Base-by-base conservation (phyloP, 257 asterid species). In the Ocimum tenuiflorum region DNA sequence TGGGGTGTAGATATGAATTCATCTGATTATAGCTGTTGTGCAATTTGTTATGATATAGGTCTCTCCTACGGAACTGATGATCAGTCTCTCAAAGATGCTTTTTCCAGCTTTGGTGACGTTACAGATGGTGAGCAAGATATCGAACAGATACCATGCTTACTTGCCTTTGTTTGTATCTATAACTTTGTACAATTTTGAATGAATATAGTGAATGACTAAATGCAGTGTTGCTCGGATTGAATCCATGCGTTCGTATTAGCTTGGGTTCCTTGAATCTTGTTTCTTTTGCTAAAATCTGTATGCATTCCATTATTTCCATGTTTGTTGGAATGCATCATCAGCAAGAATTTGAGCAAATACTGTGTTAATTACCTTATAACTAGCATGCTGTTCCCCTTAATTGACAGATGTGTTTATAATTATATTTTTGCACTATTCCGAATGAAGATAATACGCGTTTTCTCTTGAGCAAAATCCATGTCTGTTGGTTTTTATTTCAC, bases 61-160 rank as follows among this genome's bases (percentile, higher is more conserved):
- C 96, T 91, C 24, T 84, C 96, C 6, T 87, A 66, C 57, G 83
- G 80, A 61, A 83, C 95, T 54, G 88, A 89, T 57, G 95, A 87
- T 36, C 63, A 54, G 35, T 63, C 80, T 13, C 73, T 89, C 63
- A 83, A 36, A 74, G 89, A 87, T 0, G 98, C 98, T 47, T 91
- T 91, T 67, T 8, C 83, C 43, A 65, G 74, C 80, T 91, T 78
- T 68, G 98, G 96, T 11, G 89, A 87, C 2, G 76, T 78, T 58
- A 23, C 67, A 7, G 86, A 81, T 7, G 86, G 86, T 78, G 70
- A 67, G 64, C 27, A 24, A 59, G 19, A 49, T 15, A 4, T 18
- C 18, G 31, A 58, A 4, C 35, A 50, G 6, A 17, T 35, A 18
- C 17, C 10, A 1, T 31, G 36, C 60, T 19, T 33, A 11, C 17